phyloP scores from a whole-genome alignment of 2,329 filamentous ascomycete genomes.

The Fonsecaea monophora region DNA sequence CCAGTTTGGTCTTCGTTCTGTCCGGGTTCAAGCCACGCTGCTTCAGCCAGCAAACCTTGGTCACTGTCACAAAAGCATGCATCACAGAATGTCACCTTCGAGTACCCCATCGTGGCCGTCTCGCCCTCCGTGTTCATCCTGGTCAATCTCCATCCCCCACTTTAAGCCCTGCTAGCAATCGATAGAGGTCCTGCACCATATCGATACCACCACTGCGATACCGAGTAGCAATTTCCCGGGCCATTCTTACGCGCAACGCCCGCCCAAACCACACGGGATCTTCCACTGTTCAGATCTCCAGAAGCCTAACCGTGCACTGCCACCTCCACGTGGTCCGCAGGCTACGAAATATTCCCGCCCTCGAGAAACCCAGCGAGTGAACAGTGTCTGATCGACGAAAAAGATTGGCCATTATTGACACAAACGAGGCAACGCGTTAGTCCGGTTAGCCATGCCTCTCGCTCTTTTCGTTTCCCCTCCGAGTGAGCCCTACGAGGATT shows the following conservation, averaged over 20 bases:
- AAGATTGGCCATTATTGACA: constrained; percentile 2
- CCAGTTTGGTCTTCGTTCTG: constrained; percentile 1
- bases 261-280: background rate
- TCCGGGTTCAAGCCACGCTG: background rate
- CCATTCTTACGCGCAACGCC: background rate
- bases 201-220: background rate
- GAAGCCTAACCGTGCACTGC: constrained; percentile 5
- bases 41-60: constrained; percentile 4
- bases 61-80: constrained; percentile 1
- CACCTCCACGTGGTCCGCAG: constrained; percentile 3
- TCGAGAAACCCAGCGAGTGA: background rate
- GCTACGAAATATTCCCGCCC: background rate
- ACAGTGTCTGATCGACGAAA: constrained; percentile 13
- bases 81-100: background rate
- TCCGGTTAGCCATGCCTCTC: background rate
- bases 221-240: background rate
- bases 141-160: constrained; percentile 9
- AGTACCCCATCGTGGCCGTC: no score
- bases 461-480: background rate
- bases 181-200: background rate
- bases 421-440: background rate
- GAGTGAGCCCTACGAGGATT: background rate
- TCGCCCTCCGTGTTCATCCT: background rate
- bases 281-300: constrained; percentile 2
- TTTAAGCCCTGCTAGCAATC: background rate